phyloP scores from a whole-genome alignment of 768 basidiomycete genomes.

The Tulasnella sp. region DNA sequence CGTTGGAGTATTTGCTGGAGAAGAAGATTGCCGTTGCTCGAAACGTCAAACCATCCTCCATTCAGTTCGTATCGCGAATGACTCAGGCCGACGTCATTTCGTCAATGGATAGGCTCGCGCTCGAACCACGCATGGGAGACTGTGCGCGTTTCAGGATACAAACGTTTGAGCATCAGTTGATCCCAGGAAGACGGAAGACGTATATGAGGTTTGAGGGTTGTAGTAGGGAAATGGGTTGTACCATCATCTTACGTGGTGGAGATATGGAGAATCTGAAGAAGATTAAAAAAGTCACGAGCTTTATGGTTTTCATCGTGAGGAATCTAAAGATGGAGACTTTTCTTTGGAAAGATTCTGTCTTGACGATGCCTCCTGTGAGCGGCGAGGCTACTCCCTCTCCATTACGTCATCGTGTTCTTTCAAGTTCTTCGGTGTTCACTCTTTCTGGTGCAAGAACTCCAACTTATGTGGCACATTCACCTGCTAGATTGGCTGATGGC shows the following conservation, averaged over 20 bases:
- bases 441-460: background rate
- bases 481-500: background rate
- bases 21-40: slow-evolving; percentile 84
- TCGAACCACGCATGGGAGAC: slow-evolving; percentile 81
- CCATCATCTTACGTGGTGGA: slow-evolving; percentile 80
- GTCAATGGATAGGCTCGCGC: slow-evolving; percentile 84
- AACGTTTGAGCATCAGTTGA: slow-evolving; percentile 87
- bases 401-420: slow-evolving; percentile 11
- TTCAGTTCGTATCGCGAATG: slow-evolving; percentile 81
- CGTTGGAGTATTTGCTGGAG: slow-evolving; percentile 71
- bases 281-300: slow-evolving; percentile 85
- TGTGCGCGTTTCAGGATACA: slow-evolving; percentile 77
- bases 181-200: slow-evolving; percentile 89
- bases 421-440: slow-evolving; percentile 16
- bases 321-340: slow-evolving; percentile 90
- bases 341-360: slow-evolving; percentile 82
- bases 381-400: slow-evolving; percentile 48
- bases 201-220: slow-evolving; percentile 99
- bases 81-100: slow-evolving; percentile 91
- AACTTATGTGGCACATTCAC: background rate
- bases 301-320: slow-evolving; percentile 83
- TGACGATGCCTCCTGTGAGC: slow-evolving; percentile 55
- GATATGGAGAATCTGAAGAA: slow-evolving; percentile 65
- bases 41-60: slow-evolving; percentile 74
- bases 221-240: slow-evolving; percentile 83